Evolutionary conservation across 169 alveolate species (phyloP), one percentile per base, ranked within the genome.

Genomic region (Plasmodium coatneyi): DNA sequence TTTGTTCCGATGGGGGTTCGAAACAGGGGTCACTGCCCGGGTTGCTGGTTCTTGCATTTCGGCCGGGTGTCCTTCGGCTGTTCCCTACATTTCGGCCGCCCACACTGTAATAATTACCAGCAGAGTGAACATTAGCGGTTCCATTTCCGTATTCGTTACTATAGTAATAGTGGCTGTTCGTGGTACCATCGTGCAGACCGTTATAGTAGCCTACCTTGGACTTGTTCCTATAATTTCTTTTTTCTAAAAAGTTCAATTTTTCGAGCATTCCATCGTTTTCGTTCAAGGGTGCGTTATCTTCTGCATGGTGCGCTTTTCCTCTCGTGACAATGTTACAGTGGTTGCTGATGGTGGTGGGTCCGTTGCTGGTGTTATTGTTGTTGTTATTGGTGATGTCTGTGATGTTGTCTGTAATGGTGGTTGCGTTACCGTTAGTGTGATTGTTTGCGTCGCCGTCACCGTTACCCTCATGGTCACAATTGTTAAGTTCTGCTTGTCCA

Each of bases 211-310:
- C n/a, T n/a, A n/a, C n/a, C n/a, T n/a, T n/a, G n/a, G n/a, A n/a
- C n/a, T n/a, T n/a, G n/a, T n/a, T n/a, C n/a, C n/a, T n/a, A n/a
- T n/a, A n/a, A n/a, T n/a, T n/a, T n/a, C n/a, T n/a, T n/a, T n/a
- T n/a, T n/a, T n/a, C n/a, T n/a, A 87, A 22, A 78, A 54, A 87
- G 16, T 87, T 87, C 39, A 87, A 79, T 60, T 39, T 76, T 46
- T 80, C 87, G 49, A 78, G 78, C 25, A 87, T 81, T 56, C 78
- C 84, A 5, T 87, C 89, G 7, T 71, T 78, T 22, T 76, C 72
- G 32, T 78, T 49, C 54, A 54, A 19, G 7, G 49, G 71, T 71
- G 92, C 28, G 52, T 54, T 71, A 34, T 84, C 74, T n/a, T 74
- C 93, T 34, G 19, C n/a, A n/a, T n/a, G n/a, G n/a, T n/a, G n/a